Conservation (phyloP, 306 rosid species). For the Lathyrus sativus region DNA sequence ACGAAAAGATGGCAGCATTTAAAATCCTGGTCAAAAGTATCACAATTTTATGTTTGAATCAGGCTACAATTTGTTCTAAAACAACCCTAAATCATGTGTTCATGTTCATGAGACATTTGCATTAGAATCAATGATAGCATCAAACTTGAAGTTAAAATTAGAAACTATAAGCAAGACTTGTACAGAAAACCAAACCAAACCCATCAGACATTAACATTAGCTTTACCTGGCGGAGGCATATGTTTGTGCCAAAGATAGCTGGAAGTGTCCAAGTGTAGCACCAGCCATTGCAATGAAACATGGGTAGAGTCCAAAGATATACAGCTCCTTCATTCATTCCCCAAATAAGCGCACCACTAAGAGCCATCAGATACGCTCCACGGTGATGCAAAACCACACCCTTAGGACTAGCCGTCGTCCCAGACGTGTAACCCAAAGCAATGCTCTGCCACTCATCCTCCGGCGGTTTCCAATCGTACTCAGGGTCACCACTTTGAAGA, state of each 20-base stretch:
- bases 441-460: conserved; percentile 99
- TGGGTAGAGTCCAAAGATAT: conserved; percentile 91
- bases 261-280: conserved; percentile 88
- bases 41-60: conserved; percentile 5
- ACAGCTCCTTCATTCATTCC: conserved; percentile 88
- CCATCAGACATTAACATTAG: not conserved
- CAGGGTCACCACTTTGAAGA: conserved; percentile 77
- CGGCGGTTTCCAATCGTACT: conserved; percentile 80
- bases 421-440: conserved; percentile 90
- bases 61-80: not conserved
- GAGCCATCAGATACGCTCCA: conserved; percentile 74
- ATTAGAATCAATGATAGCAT: not conserved
- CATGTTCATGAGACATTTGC: not conserved
- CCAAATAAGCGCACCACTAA: conserved; percentile 69
- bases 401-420: conserved; percentile 93
- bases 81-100: not conserved
- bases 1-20: not conserved
- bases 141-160: conserved; percentile 9
- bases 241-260: conserved; percentile 79
- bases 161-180: conserved; percentile 10
- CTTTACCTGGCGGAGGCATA: conserved; percentile 92
- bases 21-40: conserved; percentile 19
- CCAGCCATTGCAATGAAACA: conserved; percentile 99
- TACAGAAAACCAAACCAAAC: not conserved
- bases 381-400: conserved; percentile 94